Evolutionary conservation across 257 asterid genomes (phyloP), one percentile per base, ranked within the genome.

Genomic region (Rehmannia glutinosa): DNA sequence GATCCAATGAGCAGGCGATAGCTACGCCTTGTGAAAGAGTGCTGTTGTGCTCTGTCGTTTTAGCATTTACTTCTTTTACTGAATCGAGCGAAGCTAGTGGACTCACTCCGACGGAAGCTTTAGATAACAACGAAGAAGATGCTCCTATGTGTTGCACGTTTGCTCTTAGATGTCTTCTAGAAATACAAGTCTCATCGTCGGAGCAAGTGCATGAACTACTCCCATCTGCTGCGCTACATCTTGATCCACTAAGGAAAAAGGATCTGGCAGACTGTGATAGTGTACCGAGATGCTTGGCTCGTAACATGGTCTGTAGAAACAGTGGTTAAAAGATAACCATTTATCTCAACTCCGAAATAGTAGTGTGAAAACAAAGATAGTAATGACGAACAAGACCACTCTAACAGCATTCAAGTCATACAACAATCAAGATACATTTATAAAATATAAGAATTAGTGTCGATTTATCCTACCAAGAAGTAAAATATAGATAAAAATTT

Each of bases 261-360:
- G 95, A 81, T 74, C 96, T 77, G 23, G 97, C 97, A 38, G 99
- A 79, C 64, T 90, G 96, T 67, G 99, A 93, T 33, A 93, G 85
- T 3, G 93, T 70, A 41, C 97, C 87, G 4, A 93, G 82, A 71
- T 93, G 86, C 87, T 90, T 93, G 64, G 94, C 85, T 46, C 99
- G 86, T 63, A 90, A 77, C 99, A 93, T 93, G 43, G 73, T 82
- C 96, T 87, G 95, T 65, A 51, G 62, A 66, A 65, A 65, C 28
- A 76, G 68, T 15, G 39, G 30, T 49, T 4, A 42, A 69, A 35
- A 32, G 1, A 20, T 39, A 62, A 15, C 8, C n/a, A 25, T 49
- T 6, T 28, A 21, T 52, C 51, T 64, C 65, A 28, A 51, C 49
- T 12, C 27, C 8, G 41, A 15, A 16, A 51, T 1, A 27, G 4